Percentiles rank a stretch among this genome's conserved stretches.
Evolutionary conservation across 306 rosid species (phyloP).

Genomic region (Quercus robur): DNA sequence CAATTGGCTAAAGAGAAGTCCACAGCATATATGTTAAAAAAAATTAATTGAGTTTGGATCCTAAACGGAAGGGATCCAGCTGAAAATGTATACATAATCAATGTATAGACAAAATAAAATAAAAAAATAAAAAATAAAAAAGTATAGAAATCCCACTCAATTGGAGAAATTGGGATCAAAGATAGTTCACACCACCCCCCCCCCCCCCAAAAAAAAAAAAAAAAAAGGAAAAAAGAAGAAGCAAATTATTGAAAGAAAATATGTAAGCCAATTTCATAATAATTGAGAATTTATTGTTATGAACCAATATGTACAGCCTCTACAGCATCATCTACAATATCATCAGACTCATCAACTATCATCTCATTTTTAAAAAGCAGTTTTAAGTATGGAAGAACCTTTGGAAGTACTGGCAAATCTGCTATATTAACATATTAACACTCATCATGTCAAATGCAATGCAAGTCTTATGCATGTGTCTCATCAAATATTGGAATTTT

Average conservation of each 20-base stretch:
- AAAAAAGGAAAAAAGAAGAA: no score
- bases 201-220: neutral
- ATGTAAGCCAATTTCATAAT: neutral
- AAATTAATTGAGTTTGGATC: no score
- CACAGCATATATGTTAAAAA: no score
- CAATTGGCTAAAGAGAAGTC: no score
- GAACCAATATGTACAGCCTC: constrained; percentile 33
- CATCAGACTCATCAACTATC: constrained; percentile 61
- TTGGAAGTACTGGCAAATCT: constrained; percentile 74
- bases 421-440: constrained; percentile 75
- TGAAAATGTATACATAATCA: no score
- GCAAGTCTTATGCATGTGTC: constrained; percentile 76
- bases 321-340: constrained; percentile 42
- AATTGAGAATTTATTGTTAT: constrained; percentile 2
- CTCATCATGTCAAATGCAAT: constrained; percentile 96
- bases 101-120: no score
- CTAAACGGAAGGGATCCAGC: no score
- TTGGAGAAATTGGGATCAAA: neutral
- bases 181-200: no score
- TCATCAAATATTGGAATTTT: constrained; percentile 82
- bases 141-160: no score
- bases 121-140: no score
- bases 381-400: constrained; percentile 81
- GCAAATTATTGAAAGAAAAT: neutral
- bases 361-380: constrained; percentile 76